A percentile compares a stretch with the other conserved stretches of the same genome.
Conservation (phyloP, 2,329 filamentous ascomycete species). For the Colletotrichum spinosum region DNA sequence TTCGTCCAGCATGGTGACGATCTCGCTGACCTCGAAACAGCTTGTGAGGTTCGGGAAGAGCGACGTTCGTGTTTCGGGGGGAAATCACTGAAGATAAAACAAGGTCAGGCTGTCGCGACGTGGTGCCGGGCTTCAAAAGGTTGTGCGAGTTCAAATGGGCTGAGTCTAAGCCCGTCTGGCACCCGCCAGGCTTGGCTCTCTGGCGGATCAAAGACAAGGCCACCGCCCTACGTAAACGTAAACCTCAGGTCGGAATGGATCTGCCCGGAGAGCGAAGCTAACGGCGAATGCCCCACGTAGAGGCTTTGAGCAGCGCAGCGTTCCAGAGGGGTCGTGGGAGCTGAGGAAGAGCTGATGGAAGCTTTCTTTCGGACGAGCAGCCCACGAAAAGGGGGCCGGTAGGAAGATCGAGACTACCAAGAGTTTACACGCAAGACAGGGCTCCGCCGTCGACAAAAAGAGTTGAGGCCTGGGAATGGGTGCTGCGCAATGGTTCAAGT, state of each 20-base stretch:
- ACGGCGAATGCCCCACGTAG: not conserved
- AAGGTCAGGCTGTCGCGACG: slow-evolving; percentile 14
- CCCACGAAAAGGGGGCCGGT: not conserved
- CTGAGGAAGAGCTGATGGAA: slow-evolving; percentile 2
- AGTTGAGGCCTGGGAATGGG: slow-evolving; percentile 11
- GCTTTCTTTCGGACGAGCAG: slow-evolving; percentile 15
- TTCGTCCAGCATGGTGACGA: slow-evolving; percentile 82
- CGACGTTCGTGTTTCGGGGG: not conserved
- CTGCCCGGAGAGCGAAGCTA: slow-evolving; percentile 3
- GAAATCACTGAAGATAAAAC: not conserved
- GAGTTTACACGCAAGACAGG: slow-evolving; percentile 14
- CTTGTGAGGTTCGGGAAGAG: not conserved
- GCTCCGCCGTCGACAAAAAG: slow-evolving; percentile 8
- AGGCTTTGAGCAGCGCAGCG: not conserved
- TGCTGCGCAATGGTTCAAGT: not conserved
- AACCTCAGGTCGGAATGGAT: slow-evolving; percentile 3
- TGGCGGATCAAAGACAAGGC: slow-evolving; percentile 22
- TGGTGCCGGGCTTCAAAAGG: not conserved
- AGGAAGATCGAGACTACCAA: not conserved
- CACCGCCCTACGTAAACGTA: slow-evolving; percentile 4
- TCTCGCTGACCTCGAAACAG: slow-evolving; percentile 4
- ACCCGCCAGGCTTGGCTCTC: slow-evolving; percentile 31
- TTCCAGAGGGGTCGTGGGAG: not conserved
- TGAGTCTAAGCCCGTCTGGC: slow-evolving; percentile 25
- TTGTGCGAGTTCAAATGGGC: slow-evolving; percentile 33